phyloP scores from a whole-genome alignment of 192 early-diverging fungal genomes.

The Cladochytrium replicatum region DNA sequence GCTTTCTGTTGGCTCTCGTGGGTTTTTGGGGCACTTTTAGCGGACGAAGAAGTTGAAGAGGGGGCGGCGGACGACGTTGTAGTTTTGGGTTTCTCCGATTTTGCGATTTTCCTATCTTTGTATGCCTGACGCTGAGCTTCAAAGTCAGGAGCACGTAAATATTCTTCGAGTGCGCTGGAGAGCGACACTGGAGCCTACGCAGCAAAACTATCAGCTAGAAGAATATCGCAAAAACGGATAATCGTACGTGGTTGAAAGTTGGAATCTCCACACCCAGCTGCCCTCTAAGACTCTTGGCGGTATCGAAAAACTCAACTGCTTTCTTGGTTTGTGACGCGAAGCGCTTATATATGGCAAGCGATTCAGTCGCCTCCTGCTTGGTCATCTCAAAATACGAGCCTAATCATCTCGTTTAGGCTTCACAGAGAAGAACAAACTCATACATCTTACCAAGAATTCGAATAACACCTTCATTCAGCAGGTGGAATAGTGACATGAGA shows the following conservation, averaged over 20 bases:
- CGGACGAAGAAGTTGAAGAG: conserved; percentile 4
- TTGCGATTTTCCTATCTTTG: conserved; percentile 27
- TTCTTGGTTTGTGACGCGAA: conserved; percentile 64
- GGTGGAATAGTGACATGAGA: conserved; percentile 59
- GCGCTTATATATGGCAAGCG: conserved; percentile 64
- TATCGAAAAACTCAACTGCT: conserved; percentile 57
- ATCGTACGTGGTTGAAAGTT: conserved; percentile 59
- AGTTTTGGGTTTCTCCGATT: conserved; percentile 8
- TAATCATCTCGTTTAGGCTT: conserved; percentile 13
- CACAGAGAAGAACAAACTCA: background rate
- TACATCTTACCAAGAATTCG: conserved; percentile 51
- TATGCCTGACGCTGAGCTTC: conserved; percentile 45
- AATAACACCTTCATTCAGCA: conserved; percentile 69
- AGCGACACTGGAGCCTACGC: conserved; percentile 56
- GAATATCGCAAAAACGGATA: background rate
- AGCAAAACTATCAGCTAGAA: background rate
- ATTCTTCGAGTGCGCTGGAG: conserved; percentile 52
- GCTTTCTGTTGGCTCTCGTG: conserved; percentile 3
- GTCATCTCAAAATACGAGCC: conserved; percentile 67
- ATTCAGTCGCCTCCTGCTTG: conserved; percentile 47
- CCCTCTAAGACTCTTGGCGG: conserved; percentile 47
- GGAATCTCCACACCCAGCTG: conserved; percentile 58
- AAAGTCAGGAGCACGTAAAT: conserved; percentile 62
- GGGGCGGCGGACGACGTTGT: conserved; percentile 5
- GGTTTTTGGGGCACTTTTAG: conserved; percentile 7